phyloP scores from a whole-genome alignment of 495 filamentous ascomycete genomes.

The Chaetomium cochliodes region DNA sequence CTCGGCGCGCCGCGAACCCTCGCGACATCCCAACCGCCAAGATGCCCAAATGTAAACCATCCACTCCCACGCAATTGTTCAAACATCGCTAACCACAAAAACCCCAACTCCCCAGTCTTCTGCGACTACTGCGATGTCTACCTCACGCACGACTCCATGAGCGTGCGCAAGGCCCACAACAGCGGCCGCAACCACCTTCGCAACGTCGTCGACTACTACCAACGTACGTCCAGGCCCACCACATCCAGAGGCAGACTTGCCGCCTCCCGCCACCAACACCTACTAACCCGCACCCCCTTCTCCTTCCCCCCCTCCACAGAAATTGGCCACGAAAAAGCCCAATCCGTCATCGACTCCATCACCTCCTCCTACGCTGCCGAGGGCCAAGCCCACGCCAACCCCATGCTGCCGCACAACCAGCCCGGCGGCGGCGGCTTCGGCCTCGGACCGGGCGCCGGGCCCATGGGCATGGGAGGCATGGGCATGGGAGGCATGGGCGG shows the following conservation, averaged over 20 bases:
- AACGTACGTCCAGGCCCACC: constrained; percentile 58
- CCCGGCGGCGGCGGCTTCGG: constrained; percentile 53
- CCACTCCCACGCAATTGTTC: background rate
- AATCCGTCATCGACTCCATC: constrained; percentile 96
- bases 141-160: constrained; percentile 99
- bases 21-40: constrained; percentile 28
- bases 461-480: background rate
- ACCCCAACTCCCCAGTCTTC: constrained; percentile 40
- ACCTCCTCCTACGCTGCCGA: constrained; percentile 92
- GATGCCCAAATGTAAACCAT: constrained; percentile 48
- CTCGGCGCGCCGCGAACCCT: constrained; percentile 13
- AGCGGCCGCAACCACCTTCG: constrained; percentile 92
- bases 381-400: constrained; percentile 81
- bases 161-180: constrained; percentile 98
- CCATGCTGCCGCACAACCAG: constrained; percentile 67
- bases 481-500: background rate
- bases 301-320: constrained; percentile 49
- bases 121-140: constrained; percentile 99
- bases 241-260: constrained; percentile 12
- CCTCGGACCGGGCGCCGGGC: constrained; percentile 30
- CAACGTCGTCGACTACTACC: constrained; percentile 98
- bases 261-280: background rate
- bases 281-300: background rate
- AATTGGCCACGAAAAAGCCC: constrained; percentile 97
- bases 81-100: background rate